Conservation (phyloP, 306 rosid species). For the Fragaria iinumae region DNA sequence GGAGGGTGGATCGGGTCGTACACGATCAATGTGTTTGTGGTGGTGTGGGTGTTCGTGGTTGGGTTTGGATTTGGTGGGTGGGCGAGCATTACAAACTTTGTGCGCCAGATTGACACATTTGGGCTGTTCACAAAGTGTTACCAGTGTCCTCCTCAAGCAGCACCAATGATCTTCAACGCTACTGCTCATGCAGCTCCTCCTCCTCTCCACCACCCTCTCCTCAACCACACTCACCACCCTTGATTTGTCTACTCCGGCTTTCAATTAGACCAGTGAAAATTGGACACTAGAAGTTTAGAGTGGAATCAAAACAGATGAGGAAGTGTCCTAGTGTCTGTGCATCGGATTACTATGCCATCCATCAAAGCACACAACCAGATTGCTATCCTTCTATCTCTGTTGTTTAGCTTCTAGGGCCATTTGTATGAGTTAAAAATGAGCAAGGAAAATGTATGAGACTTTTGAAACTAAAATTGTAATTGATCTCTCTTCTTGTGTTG, state of each 20-base stretch:
- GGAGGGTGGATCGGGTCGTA: conserved; percentile 89
- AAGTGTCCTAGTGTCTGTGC: background rate
- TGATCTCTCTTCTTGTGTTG: conserved; percentile 2
- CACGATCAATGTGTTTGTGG: conserved; percentile 68
- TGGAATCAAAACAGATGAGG: background rate
- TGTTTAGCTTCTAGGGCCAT: conserved; percentile 18
- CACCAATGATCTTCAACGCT: conserved; percentile 37
- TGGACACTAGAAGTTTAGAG: conserved; percentile 12
- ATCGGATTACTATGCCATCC: conserved; percentile 6
- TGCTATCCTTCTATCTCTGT: background rate
- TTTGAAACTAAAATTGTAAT: conserved; percentile 4
- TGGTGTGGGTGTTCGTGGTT: conserved; percentile 82
- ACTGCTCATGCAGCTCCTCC: conserved; percentile 54
- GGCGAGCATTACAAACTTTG: conserved; percentile 91
- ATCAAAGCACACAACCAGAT: conserved; percentile 4
- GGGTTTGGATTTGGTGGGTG: conserved; percentile 99
- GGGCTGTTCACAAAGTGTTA: conserved; percentile 96
- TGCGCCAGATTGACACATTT: conserved; percentile 84
- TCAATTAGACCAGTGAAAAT: background rate
- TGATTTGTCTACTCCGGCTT: conserved; percentile 2
- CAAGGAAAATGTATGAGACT: conserved; percentile 11
- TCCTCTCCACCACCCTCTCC: conserved; percentile 41
- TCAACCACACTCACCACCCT: conserved; percentile 21
- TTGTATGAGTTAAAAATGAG: conserved; percentile 9
- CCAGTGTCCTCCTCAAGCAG: conserved; percentile 60